phyloP scores from a whole-genome alignment of 768 basidiomycete species.

The Mycena kentingensis region DNA sequence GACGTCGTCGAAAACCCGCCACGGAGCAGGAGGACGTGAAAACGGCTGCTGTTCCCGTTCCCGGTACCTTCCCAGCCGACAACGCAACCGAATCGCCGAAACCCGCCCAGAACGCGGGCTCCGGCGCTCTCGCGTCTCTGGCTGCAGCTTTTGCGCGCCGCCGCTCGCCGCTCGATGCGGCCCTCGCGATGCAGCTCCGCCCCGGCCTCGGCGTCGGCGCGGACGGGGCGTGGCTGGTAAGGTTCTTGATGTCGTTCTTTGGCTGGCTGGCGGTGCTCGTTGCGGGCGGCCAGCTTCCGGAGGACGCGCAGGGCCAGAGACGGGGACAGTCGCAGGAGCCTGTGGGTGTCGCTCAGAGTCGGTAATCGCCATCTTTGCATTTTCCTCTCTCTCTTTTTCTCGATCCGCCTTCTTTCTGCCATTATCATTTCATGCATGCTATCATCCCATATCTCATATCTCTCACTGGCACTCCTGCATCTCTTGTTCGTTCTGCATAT shows the following conservation, averaged over 20 bases:
- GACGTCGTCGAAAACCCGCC: not conserved
- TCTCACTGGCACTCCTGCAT: no score
- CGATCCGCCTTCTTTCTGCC: no score
- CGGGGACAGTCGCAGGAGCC: no score
- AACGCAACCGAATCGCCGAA: constrained; percentile 21
- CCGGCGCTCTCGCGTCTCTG: constrained; percentile 12
- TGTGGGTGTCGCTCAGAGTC: no score
- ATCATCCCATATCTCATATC: no score
- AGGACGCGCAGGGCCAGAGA: no score
- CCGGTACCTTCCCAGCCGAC: constrained; percentile 24
- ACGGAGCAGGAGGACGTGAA: constrained; percentile 5
- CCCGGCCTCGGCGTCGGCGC: constrained; percentile 71
- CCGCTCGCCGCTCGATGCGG: constrained; percentile 60
- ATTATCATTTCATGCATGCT: no score
- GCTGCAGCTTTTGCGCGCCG: constrained; percentile 30
- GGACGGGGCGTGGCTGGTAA: constrained; percentile 77
- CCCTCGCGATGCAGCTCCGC: constrained; percentile 76
- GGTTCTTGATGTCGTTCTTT: constrained; percentile 78
- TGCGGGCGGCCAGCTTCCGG: constrained; percentile 39
- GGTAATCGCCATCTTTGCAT: no score
- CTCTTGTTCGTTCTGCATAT: no score
- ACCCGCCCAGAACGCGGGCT: not conserved
- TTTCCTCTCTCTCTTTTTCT: no score
- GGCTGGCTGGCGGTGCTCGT: constrained; percentile 73
- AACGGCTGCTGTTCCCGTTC: constrained; percentile 5